Percentiles rank a stretch among this genome's conserved stretches.
These are phyloP conservation scores for Acer campestre DNA, from an alignment of 345 rosid species.

Conservation along the genomic window DNA sequence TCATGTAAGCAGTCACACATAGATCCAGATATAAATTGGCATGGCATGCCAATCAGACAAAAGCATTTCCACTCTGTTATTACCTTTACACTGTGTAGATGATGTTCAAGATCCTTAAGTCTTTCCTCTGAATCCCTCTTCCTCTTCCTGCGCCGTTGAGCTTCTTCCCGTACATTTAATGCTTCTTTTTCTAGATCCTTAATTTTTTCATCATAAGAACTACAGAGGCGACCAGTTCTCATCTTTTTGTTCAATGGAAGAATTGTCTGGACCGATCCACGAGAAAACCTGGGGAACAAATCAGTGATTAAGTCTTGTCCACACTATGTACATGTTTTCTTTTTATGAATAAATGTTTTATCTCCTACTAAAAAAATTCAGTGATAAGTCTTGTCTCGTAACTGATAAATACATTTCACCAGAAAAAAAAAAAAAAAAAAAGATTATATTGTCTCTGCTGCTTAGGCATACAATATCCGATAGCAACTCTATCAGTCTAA, in stretches of 20 bases:
- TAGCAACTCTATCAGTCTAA: background rate
- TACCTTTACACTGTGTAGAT: slow-evolving; percentile 59
- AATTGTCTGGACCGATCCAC: slow-evolving; percentile 83
- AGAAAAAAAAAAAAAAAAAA: background rate
- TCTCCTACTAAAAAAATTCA: background rate
- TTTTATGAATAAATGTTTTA: background rate
- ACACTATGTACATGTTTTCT: background rate
- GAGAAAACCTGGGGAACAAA: slow-evolving; percentile 69
- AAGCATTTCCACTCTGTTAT: slow-evolving; percentile 1
- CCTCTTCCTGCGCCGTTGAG: slow-evolving; percentile 49
- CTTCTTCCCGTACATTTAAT: slow-evolving; percentile 37
- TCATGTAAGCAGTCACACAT: background rate
- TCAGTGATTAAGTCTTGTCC: background rate
- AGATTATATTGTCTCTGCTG: background rate
- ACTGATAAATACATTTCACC: background rate
- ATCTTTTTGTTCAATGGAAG: slow-evolving; percentile 60
- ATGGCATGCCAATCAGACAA: background rate
- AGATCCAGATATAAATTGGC: background rate
- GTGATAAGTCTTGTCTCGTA: background rate
- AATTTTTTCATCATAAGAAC: slow-evolving; percentile 78
- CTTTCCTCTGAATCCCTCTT: slow-evolving; percentile 57
- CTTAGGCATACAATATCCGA: background rate
- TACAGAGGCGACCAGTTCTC: slow-evolving; percentile 74
- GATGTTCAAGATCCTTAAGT: slow-evolving; percentile 46
- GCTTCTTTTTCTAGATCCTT: slow-evolving; percentile 58